Evolutionary conservation across 352 stramenopile species (phyloP), one percentile per base, ranked within the genome.

Genomic region (Phytophthora cryptogea): DNA sequence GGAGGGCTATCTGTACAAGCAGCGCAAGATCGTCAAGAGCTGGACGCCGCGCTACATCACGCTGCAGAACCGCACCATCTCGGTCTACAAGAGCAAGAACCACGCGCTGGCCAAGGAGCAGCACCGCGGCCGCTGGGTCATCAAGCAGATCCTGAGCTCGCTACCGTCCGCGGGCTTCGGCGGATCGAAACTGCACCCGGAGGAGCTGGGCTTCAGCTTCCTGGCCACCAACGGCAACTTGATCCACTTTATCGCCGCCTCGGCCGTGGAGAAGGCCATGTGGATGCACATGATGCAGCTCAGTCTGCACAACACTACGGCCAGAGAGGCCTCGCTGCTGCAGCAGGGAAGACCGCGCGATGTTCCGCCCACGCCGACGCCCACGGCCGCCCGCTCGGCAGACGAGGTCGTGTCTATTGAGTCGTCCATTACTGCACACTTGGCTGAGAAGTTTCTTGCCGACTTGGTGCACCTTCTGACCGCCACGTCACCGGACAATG

Each of bases 1-100:
- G 86, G 86, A 95, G 57, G 86, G 86, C 2, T 95, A 95, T 56
- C 55, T 95, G 11, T 95, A 94, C 75, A 95, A 95, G 70, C 86
- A 95, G 63, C 83, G 84, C 60, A 92, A 94, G 72, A 83, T 95
- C 57, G 86, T 95, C 49, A 94, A 94, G 76, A 93, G 83, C 73
- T 95, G 86, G 86, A 92, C 80, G 41, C 84, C 83, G 39, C 82
- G 86, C 2, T 95, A 95, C 68, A 90, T 94, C 48, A 95, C 84
- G 63, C 67, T 95, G 32, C 76, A 92, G 68, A 90, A 92, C 66
- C 73, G 80, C 46, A 89, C 81, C 8, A 54, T 94, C 32, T 86
- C 84, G 8, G 81, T 92, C 31, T 95, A 94, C 78, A 94, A 93
- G 73, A 86, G 75, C 66, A 95, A 95, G 68, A 87, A 86, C 27